Conservation (phyloP, 768 basidiomycete genomes). For the Termitomyces titanicus region DNA sequence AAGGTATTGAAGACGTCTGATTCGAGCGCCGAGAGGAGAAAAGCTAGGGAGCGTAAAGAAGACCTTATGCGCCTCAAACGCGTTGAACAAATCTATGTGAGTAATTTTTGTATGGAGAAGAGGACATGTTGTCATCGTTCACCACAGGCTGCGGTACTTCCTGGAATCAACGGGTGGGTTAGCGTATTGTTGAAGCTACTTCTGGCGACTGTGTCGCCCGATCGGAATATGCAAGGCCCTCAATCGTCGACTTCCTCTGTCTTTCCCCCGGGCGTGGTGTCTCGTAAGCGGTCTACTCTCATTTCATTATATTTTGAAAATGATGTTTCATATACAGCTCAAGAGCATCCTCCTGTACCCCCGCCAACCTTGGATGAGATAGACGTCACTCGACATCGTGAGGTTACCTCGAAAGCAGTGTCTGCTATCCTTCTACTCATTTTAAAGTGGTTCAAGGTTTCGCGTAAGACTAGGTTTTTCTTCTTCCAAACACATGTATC, state of each 20-base stretch:
- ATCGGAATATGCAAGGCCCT: slow-evolving; percentile 57
- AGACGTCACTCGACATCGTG: slow-evolving; percentile 91
- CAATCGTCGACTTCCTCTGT: slow-evolving; percentile 65
- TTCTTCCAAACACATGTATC: background rate
- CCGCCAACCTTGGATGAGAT: slow-evolving; percentile 86
- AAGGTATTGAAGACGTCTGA: slow-evolving; percentile 47
- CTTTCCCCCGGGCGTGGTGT: slow-evolving; percentile 68
- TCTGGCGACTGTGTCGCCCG: slow-evolving; percentile 88
- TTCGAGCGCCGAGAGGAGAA: slow-evolving; percentile 50
- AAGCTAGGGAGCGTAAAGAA: slow-evolving; percentile 64
- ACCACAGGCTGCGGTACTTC: slow-evolving; percentile 73
- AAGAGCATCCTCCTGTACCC: slow-evolving; percentile 58
- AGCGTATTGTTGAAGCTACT: slow-evolving; percentile 90
- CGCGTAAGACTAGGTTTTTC: slow-evolving; percentile 58
- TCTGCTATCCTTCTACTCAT: slow-evolving; percentile 89
- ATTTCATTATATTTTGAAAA: background rate
- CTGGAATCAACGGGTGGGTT: slow-evolving; percentile 86
- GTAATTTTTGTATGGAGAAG: slow-evolving; percentile 20
- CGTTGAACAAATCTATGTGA: slow-evolving; percentile 91
- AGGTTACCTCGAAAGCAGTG: slow-evolving; percentile 96
- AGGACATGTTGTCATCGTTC: background rate
- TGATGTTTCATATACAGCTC: slow-evolving; percentile 33
- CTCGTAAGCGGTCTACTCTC: slow-evolving; percentile 41
- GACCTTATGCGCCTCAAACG: slow-evolving; percentile 86
- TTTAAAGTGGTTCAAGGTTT: slow-evolving; percentile 98